These are phyloP conservation scores for Antrodiella citrinella DNA, from an alignment of 768 basidiomycete species.

Conservation along the genomic window DNA sequence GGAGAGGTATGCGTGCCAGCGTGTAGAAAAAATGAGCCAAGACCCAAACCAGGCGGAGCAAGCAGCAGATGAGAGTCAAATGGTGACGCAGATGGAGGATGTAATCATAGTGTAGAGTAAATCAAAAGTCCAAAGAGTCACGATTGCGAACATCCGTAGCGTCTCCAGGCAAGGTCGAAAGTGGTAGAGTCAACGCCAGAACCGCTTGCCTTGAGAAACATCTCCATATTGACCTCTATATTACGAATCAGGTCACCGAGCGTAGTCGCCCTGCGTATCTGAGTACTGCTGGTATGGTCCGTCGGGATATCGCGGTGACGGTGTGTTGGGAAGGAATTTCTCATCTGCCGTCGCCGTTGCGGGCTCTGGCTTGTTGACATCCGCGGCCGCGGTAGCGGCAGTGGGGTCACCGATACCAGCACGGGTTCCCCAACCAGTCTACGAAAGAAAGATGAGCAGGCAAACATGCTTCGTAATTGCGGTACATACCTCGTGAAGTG, in stretches of 20 bases:
- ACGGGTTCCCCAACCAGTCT: constrained; percentile 96
- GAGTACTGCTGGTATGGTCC: constrained; percentile 18
- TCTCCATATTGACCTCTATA: too few relatives aligned
- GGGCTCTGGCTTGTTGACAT: constrained; percentile 27
- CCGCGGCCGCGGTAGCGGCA: constrained; percentile 65
- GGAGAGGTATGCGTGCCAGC: not conserved
- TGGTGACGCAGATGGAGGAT: not conserved
- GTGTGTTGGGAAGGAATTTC: constrained; percentile 16
- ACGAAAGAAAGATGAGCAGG: not conserved
- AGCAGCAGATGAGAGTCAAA: not conserved
- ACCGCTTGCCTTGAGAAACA: not conserved
- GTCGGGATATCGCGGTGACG: constrained; percentile 7
- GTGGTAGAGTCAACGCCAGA: not conserved
- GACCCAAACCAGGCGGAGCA: not conserved
- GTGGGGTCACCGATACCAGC: constrained; percentile 83
- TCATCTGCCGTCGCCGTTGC: constrained; percentile 16
- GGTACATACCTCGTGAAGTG: constrained; percentile 72
- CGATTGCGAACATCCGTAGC: not conserved
- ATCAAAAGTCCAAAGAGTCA: not conserved
- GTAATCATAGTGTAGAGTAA: not conserved
- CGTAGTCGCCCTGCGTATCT: constrained; percentile 25
- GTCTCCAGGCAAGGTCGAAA: not conserved
- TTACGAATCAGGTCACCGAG: constrained; percentile 17
- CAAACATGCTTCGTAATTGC: too few relatives aligned
- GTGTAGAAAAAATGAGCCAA: not conserved